These are phyloP conservation scores for Chlorencoelia australis DNA, from an alignment of 2,329 filamentous ascomycete genomes.

Conservation along the genomic window DNA sequence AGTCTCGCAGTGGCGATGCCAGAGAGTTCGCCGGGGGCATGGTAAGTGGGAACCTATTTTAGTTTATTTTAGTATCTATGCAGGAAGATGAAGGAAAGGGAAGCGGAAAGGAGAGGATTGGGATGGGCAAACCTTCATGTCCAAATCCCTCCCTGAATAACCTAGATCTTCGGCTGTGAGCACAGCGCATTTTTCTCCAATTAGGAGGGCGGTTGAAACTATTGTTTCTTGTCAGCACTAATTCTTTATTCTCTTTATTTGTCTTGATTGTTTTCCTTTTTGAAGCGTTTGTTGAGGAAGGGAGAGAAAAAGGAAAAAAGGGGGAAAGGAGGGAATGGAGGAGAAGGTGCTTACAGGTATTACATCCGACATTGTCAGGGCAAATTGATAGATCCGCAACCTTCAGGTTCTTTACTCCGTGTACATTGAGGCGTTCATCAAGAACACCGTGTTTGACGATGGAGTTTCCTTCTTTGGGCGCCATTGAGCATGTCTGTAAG, in stretches of 20 bases:
- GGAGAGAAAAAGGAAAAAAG: too few species aligned
- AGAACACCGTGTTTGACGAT: conserved; percentile 52
- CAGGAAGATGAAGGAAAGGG: not conserved
- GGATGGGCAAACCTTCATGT: conserved; percentile 57
- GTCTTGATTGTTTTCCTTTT: conserved; percentile 26
- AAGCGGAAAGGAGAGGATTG: too few species aligned
- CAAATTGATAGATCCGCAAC: conserved; percentile 33
- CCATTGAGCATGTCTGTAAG: conserved; percentile 36
- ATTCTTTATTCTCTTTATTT: too few species aligned
- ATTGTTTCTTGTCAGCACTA: conserved; percentile 36
- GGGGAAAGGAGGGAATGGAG: conserved; percentile 11
- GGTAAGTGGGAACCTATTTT: conserved; percentile 41
- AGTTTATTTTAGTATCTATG: not conserved
- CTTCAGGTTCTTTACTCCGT: conserved; percentile 33
- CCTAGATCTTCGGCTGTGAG: conserved; percentile 33
- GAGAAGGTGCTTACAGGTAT: conserved; percentile 27
- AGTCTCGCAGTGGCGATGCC: conserved; percentile 5
- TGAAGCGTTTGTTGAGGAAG: too few species aligned
- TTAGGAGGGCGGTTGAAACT: conserved; percentile 38
- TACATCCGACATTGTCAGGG: conserved; percentile 32
- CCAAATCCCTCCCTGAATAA: conserved; percentile 49
- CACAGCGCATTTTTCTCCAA: conserved; percentile 33
- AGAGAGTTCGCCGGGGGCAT: conserved; percentile 40
- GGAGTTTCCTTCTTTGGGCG: conserved; percentile 46
- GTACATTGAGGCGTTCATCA: conserved; percentile 30